phyloP scores from a whole-genome alignment of 352 stramenopile genomes.

The Peronospora farinosa region DNA sequence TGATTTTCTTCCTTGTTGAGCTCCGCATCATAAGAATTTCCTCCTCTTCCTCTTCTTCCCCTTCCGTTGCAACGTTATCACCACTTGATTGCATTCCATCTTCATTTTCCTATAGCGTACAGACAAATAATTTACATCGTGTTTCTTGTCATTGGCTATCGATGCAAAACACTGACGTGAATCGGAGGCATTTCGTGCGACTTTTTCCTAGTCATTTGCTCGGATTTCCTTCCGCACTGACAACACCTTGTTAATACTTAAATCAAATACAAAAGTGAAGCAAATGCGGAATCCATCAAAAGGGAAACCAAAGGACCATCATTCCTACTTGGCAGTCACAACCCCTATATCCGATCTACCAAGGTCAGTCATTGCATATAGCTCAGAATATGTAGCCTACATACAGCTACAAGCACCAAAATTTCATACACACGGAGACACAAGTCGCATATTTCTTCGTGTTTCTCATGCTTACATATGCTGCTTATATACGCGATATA shows the following conservation, averaged over 20 bases:
- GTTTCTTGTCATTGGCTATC: background rate
- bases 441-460: slow-evolving; percentile 27
- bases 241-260: slow-evolving; percentile 20
- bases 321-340: slow-evolving; percentile 32
- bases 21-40: slow-evolving; percentile 8
- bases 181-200: slow-evolving; percentile 20
- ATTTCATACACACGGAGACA: slow-evolving; percentile 15
- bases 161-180: slow-evolving; percentile 10
- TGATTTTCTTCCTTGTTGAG: slow-evolving; percentile 3
- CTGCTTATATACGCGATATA: slow-evolving; percentile 9
- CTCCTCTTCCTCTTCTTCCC: slow-evolving; percentile 30
- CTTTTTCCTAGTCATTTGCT: slow-evolving; percentile 25
- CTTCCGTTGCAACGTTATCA: slow-evolving; percentile 29
- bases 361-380: background rate
- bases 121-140: background rate
- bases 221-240: background rate
- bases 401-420: slow-evolving; percentile 9
- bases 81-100: slow-evolving; percentile 19
- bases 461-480: slow-evolving; percentile 17
- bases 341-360: background rate
- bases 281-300: slow-evolving; percentile 15
- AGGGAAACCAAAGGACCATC: slow-evolving; percentile 33
- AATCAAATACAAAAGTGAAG: slow-evolving; percentile 10
- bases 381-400: background rate
- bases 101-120: slow-evolving; percentile 20